Base-by-base conservation (phyloP, 2,329 filamentous ascomycete species). In the Penicillium fuscoglaucum region DNA sequence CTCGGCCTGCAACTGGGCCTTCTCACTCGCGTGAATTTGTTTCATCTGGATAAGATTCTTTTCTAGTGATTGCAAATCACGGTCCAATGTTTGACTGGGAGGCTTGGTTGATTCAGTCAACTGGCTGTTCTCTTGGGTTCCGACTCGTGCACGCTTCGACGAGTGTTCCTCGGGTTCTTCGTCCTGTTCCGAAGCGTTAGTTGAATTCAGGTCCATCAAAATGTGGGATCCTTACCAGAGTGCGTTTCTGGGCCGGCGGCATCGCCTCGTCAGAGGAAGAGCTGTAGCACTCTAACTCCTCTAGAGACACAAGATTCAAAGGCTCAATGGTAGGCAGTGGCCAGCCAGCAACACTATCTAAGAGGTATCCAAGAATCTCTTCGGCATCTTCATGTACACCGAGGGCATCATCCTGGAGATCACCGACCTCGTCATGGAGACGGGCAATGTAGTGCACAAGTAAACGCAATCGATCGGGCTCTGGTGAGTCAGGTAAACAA, bases 321-420 rank as follows among this genome's bases (percentile, higher is more conserved):
- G 71, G 69, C 48, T 78, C 75, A 31, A 79, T 72, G 4, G 55
- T 49, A 29, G 74, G 69, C 15, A 79, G 56, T 35, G 70, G 62
- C 78, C 77, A 80, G 13, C 66, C 66, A n/a, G 66, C 54, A 52
- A 76, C 72, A 54, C 74, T 70, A 35, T 76, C 73, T 0, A 70
- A 68, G n/a, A 74, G 55, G 19, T 76, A 70, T 48, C 60, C 72
- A 7, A 74, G 41, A 29, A 78, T 67, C 50, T 77, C 74, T 31
- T 76, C 74, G 0, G 71, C 75, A 62, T 77, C 69, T 61, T 78
- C 76, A 21, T 71, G 67, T 6, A 77, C 74, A 15, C 70, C 71
- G 19, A 78, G 63, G 7, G 76, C 75, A 63, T 78, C 69, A 55
- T 77, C 74, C 56, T 78, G 76, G 24, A 78, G 68, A 45, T 78